A percentile compares a stretch with the other conserved stretches of the same genome.
phyloP scores from a whole-genome alignment of 2,329 filamentous ascomycete genomes.

The Ophiostoma australiae region DNA sequence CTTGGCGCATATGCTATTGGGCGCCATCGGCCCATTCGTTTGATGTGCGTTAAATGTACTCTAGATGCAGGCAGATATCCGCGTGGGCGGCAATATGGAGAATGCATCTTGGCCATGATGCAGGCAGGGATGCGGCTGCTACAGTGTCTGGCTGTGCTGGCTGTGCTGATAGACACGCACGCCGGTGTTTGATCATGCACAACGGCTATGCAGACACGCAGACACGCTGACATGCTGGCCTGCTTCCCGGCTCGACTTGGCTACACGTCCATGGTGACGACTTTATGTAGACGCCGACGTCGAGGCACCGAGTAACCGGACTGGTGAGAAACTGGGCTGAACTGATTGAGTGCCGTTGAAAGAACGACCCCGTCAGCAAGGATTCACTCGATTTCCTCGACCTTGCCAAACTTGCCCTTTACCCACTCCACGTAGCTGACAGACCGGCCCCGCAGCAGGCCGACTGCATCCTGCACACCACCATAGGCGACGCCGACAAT shows the following conservation, averaged over 20 bases:
- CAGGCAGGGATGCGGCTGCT: not conserved
- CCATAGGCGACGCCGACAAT: conserved; percentile 76
- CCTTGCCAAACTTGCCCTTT: conserved; percentile 30
- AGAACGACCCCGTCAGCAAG: not conserved
- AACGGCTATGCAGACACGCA: not conserved
- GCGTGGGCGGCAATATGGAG: not conserved
- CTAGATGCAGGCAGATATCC: conserved; percentile 1
- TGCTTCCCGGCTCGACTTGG: not conserved
- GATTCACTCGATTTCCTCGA: not conserved
- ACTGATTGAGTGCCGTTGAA: not conserved
- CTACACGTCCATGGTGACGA: too few species aligned
- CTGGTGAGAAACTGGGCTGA: not conserved
- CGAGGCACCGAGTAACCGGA: not conserved
- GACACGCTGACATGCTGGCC: not conserved
- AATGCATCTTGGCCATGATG: not conserved
- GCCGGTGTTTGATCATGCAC: not conserved
- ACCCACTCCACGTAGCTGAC: conserved; percentile 71
- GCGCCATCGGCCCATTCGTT: not conserved
- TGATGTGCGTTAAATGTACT: not conserved
- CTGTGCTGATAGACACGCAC: not conserved
- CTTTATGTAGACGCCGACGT: not conserved
- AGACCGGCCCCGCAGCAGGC: conserved; percentile 62
- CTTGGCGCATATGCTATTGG: not conserved
- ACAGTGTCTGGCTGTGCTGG: not conserved
- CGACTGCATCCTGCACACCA: conserved; percentile 69